Conservation (phyloP, 805 yeast species). For the Cyberlindnera petersonii region DNA sequence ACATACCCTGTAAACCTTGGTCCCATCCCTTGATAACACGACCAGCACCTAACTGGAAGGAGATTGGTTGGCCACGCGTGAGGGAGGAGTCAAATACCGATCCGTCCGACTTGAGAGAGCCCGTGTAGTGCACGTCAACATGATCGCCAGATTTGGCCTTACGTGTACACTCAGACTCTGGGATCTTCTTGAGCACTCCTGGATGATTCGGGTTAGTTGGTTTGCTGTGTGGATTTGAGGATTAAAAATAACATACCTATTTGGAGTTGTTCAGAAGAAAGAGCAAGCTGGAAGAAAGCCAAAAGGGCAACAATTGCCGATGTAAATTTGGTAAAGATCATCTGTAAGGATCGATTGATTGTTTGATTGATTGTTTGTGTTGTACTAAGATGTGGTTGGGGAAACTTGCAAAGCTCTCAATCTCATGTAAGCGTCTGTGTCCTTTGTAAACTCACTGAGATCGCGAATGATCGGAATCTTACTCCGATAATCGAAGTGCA, state of each 20-base stretch:
- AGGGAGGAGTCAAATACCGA: slow-evolving; percentile 72
- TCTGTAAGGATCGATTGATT: neutral
- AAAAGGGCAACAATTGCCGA: neutral
- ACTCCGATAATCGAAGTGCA: no score
- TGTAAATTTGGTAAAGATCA: neutral
- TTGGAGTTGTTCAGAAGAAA: slow-evolving; percentile 11
- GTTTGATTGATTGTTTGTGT: no score
- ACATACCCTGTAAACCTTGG: slow-evolving; percentile 69
- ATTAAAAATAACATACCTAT: slow-evolving; percentile 8
- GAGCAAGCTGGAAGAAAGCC: neutral
- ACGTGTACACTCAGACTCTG: slow-evolving; percentile 49
- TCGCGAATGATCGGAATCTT: no score
- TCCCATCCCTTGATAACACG: slow-evolving; percentile 92
- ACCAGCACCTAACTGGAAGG: slow-evolving; percentile 71
- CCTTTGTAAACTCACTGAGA: no score
- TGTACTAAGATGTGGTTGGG: no score
- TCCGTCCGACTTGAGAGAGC: slow-evolving; percentile 58
- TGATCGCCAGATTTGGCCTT: slow-evolving; percentile 62
- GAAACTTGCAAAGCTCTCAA: no score
- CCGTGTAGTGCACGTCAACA: slow-evolving; percentile 77
- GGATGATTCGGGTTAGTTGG: neutral
- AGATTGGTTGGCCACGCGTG: slow-evolving; percentile 60
- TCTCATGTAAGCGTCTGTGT: no score
- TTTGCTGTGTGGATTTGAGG: neutral
- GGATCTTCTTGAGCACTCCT: slow-evolving; percentile 46